phyloP scores from a whole-genome alignment of 257 asterid species.

The Solanum arcanum region DNA sequence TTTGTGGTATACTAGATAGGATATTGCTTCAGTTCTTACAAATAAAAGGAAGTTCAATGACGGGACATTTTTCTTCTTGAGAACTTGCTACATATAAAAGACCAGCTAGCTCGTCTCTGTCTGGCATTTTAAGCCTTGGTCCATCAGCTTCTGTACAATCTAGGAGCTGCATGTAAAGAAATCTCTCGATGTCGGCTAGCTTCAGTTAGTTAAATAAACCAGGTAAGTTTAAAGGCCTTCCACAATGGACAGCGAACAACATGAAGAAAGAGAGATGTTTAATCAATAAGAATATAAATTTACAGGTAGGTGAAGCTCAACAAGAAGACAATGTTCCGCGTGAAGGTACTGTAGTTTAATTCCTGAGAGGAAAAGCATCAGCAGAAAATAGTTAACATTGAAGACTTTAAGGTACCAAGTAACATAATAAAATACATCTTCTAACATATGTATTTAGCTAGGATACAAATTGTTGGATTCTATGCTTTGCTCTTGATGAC shows the following conservation, averaged over 20 bases:
- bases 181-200: background rate
- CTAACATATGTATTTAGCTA: background rate
- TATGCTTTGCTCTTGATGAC: background rate
- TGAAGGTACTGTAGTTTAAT: background rate
- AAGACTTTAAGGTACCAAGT: background rate
- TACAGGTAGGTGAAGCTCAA: background rate
- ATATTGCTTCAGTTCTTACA: background rate
- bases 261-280: background rate
- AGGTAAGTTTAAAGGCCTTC: background rate
- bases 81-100: background rate
- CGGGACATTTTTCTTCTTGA: background rate
- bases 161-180: background rate
- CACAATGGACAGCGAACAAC: background rate
- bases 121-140: background rate
- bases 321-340: background rate
- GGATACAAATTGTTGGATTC: background rate
- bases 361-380: background rate
- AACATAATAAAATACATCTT: background rate
- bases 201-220: background rate
- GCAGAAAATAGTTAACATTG: background rate
- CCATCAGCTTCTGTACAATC: background rate
- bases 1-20: background rate
- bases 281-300: background rate
- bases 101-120: background rate
- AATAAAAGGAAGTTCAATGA: background rate